A percentile compares a stretch with the other conserved stretches of the same genome.
Conservation (phyloP, 2,329 filamentous ascomycete species). For the Reticulascus tulasneorum region DNA sequence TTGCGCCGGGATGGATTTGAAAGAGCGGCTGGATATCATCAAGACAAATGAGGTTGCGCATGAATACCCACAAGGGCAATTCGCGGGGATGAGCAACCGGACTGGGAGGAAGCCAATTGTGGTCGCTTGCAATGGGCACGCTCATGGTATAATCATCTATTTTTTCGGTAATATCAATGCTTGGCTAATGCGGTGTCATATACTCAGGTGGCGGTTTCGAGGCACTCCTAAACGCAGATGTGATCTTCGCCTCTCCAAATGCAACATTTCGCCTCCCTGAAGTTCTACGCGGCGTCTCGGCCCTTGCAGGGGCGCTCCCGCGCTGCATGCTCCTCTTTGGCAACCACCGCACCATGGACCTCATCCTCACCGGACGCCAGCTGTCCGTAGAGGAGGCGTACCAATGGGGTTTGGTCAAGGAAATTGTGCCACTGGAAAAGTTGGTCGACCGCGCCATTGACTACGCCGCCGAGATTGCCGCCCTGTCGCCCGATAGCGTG, state of each 20-base stretch:
- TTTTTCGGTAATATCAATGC: slow-evolving; percentile 8
- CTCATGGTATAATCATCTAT: slow-evolving; percentile 24
- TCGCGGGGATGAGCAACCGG: slow-evolving; percentile 29
- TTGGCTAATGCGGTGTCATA: background rate
- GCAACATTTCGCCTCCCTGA: slow-evolving; percentile 56
- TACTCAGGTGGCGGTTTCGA: slow-evolving; percentile 29
- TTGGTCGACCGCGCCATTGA: slow-evolving; percentile 24
- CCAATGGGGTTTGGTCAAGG: slow-evolving; percentile 26
- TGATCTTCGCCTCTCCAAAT: slow-evolving; percentile 49
- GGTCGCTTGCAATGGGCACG: slow-evolving; percentile 25
- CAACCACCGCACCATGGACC: slow-evolving; percentile 28
- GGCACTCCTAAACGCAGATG: slow-evolving; percentile 43
- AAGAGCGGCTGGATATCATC: slow-evolving; percentile 35
- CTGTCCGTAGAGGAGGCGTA: slow-evolving; percentile 23
- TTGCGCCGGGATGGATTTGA: slow-evolving; percentile 50
- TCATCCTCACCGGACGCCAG: slow-evolving; percentile 23
- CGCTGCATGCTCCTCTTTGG: slow-evolving; percentile 34
- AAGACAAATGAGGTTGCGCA: slow-evolving; percentile 22
- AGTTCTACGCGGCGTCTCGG: slow-evolving; percentile 53
- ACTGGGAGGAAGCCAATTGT: slow-evolving; percentile 29
- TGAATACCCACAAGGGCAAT: slow-evolving; percentile 29
- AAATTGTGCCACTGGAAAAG: slow-evolving; percentile 24
- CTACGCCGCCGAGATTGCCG: slow-evolving; percentile 25
- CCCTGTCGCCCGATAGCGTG: slow-evolving; percentile 27
- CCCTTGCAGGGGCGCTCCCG: slow-evolving; percentile 53